These are phyloP conservation scores for Fermentozyma sake DNA, from an alignment of 1,139 yeast genomes.

Conservation along the genomic window DNA sequence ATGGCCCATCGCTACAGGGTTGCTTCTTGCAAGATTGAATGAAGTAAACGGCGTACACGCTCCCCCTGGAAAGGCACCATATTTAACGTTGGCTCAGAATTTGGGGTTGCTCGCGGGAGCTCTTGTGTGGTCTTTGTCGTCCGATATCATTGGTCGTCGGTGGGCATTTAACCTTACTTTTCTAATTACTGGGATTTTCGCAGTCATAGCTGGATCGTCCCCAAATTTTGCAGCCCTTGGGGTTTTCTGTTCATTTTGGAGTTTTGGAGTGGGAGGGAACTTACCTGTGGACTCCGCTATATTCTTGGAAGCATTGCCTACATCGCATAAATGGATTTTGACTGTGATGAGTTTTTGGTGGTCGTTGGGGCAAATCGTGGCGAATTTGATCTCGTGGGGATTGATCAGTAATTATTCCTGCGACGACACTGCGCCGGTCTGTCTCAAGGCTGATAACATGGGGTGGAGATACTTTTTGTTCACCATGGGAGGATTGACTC, in stretches of 20 bases:
- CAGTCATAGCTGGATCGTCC: constrained; percentile 33
- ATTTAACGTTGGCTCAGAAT: constrained; percentile 38
- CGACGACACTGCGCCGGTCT: constrained; percentile 15
- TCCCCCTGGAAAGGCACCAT: constrained; percentile 32
- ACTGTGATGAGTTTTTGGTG: constrained; percentile 44
- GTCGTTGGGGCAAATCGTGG: constrained; percentile 40
- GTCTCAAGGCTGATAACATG: constrained; percentile 32
- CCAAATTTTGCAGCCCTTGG: constrained; percentile 42
- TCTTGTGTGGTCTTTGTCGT: constrained; percentile 36
- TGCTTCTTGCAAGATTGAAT: constrained; percentile 28
- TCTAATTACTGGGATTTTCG: constrained; percentile 36
- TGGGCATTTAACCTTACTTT: constrained; percentile 44
- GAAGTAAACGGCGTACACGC: constrained; percentile 38
- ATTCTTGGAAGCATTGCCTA: constrained; percentile 40
- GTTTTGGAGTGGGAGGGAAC: constrained; percentile 45
- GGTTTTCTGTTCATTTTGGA: constrained; percentile 36
- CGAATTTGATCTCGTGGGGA: constrained; percentile 39
- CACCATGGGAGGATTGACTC: constrained; percentile 40
- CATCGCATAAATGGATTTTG: constrained; percentile 34
- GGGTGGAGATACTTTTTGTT: constrained; percentile 44
- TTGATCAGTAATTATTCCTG: constrained; percentile 38
- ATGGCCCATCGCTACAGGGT: constrained; percentile 39
- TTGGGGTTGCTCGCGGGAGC: constrained; percentile 42
- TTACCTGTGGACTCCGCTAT: constrained; percentile 43
- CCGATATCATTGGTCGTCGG: constrained; percentile 39